Conservation (phyloP, 768 basidiomycete genomes). For the Mycena rebaudengoi region DNA sequence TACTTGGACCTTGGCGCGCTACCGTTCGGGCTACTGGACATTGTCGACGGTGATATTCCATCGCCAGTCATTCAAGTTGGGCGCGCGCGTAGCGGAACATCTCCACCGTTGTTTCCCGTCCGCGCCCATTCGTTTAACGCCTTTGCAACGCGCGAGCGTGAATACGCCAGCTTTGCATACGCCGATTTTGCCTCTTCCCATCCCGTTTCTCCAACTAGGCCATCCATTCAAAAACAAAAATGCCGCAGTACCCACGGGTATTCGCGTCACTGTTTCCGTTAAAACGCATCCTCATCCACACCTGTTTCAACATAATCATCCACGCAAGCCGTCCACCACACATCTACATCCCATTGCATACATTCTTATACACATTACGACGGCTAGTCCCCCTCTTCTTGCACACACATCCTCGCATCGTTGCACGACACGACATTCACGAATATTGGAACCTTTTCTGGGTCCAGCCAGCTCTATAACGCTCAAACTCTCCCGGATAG, state of each 20-base stretch:
- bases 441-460: constrained; percentile 23
- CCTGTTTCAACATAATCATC: not conserved
- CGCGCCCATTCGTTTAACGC: constrained; percentile 56
- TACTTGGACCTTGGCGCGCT: constrained; percentile 38
- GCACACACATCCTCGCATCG: constrained; percentile 42
- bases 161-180: constrained; percentile 48
- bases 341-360: constrained; percentile 23
- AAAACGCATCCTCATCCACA: constrained; percentile 15
- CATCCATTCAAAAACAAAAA: not conserved
- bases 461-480: too few relatives aligned
- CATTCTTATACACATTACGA: constrained; percentile 32
- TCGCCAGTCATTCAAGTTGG: constrained; percentile 34
- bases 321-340: constrained; percentile 24
- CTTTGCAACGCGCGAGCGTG: constrained; percentile 43
- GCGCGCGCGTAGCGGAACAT: constrained; percentile 39
- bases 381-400: constrained; percentile 34
- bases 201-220: constrained; percentile 28
- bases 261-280: not conserved
- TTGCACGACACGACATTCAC: constrained; percentile 48
- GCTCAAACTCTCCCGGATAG: too few relatives aligned
- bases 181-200: constrained; percentile 43
- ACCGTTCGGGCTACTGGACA: constrained; percentile 43
- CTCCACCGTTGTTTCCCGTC: constrained; percentile 43
- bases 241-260: constrained; percentile 23
- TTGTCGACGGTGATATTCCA: constrained; percentile 39